phyloP scores from a whole-genome alignment of 2,329 filamentous ascomycete species.

The Byssothecium circinans region DNA sequence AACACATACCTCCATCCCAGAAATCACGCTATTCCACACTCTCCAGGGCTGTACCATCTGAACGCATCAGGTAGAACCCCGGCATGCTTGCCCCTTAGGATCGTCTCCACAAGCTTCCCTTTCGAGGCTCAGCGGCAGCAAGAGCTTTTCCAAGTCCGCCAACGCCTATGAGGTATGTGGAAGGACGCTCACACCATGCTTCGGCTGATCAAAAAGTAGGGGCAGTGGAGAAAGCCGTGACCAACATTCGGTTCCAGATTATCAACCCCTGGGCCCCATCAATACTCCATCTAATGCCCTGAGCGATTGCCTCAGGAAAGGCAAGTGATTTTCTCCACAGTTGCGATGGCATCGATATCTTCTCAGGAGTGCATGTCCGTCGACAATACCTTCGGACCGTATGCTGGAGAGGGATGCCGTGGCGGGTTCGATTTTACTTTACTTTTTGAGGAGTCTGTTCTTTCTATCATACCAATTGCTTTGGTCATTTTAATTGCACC shows the following conservation, averaged over 20 bases:
- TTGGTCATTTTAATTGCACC: constrained; percentile 34
- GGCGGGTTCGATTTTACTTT: constrained; percentile 45
- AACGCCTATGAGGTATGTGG: constrained; percentile 24
- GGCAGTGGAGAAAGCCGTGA: constrained; percentile 14
- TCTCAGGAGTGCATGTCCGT: constrained; percentile 21
- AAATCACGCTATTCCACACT: no score
- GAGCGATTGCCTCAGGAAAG: constrained; percentile 18
- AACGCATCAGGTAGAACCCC: no score
- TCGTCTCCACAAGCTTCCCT: constrained; percentile 9
- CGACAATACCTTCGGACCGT: constrained; percentile 39
- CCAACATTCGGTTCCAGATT: constrained; percentile 16
- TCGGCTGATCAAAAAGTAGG: constrained; percentile 21
- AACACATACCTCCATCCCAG: neutral
- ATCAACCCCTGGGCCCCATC: constrained; percentile 18
- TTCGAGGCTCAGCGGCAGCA: constrained; percentile 15
- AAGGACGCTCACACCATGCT: constrained; percentile 18
- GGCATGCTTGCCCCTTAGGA: constrained; percentile 3
- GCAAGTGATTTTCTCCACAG: constrained; percentile 21
- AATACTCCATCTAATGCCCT: constrained; percentile 23
- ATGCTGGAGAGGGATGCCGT: constrained; percentile 32
- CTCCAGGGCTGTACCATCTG: no score
- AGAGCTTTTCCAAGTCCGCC: constrained; percentile 10
- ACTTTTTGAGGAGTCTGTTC: constrained; percentile 40
- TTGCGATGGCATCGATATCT: constrained; percentile 26
- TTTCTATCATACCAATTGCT: constrained; percentile 35